phyloP scores from a whole-genome alignment of 2,329 filamentous ascomycete species.

The Orbilia brochopaga region DNA sequence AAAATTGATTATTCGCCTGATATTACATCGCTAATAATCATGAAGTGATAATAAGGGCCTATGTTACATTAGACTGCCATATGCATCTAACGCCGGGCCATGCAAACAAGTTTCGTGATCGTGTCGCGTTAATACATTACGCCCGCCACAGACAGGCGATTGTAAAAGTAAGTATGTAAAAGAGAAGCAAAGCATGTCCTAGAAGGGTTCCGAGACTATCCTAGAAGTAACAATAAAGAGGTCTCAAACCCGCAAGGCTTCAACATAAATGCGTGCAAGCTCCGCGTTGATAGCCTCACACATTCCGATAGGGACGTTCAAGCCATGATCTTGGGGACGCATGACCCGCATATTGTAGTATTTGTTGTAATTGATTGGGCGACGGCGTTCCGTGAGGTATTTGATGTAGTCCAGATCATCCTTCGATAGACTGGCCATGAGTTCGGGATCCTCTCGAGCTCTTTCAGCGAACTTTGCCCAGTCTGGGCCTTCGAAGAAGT shows the following conservation, averaged over 20 bases:
- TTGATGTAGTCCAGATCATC: not conserved
- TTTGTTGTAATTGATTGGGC: not conserved
- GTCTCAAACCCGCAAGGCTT: slow-evolving; percentile 15
- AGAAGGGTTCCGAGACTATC: too few species aligned
- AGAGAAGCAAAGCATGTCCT: too few species aligned
- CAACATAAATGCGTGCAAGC: slow-evolving; percentile 21
- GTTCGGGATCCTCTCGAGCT: too few species aligned
- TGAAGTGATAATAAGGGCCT: not conserved
- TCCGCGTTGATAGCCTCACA: slow-evolving; percentile 5
- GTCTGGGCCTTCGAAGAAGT: too few species aligned
- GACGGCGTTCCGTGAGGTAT: not conserved
- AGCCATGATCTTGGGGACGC: not conserved
- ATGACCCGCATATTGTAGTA: slow-evolving; percentile 25
- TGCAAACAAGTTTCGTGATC: not conserved
- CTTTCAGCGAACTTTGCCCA: too few species aligned
- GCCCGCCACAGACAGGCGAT: not conserved
- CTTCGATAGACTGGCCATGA: not conserved
- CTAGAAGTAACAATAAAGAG: not conserved
- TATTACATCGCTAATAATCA: not conserved
- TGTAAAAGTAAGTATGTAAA: not conserved
- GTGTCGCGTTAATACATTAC: not conserved
- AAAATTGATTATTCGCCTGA: not conserved
- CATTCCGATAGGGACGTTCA: slow-evolving; percentile 8
- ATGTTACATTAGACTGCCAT: not conserved
- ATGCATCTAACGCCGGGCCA: not conserved